A percentile compares a stretch with the other conserved stretches of the same genome.
phyloP scores from a whole-genome alignment of 2,329 filamentous ascomycete species.

The Tolypocladium tundrense region DNA sequence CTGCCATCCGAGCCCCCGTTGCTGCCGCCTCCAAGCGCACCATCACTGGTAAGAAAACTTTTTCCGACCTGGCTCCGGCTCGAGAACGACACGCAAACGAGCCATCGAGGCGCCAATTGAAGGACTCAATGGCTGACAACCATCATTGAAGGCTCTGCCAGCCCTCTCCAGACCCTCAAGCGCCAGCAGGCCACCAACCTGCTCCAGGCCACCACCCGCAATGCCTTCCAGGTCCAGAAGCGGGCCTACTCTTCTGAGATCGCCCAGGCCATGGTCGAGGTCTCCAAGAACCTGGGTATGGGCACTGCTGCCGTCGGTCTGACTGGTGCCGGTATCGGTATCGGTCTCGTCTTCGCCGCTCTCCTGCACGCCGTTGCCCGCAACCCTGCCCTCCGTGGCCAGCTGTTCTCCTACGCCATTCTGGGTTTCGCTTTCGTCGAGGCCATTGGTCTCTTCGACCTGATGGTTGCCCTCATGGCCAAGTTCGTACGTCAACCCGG shows the following conservation, averaged over 20 bases:
- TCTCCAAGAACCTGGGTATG: constrained; percentile 87
- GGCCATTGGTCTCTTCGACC: constrained; percentile 80
- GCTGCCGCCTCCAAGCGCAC: constrained; percentile 63
- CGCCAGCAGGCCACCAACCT: constrained; percentile 59
- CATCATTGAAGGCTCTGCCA: constrained; percentile 38
- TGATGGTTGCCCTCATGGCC: constrained; percentile 90
- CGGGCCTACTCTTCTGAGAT: constrained; percentile 83
- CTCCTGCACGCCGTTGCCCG: constrained; percentile 83
- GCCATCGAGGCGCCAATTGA: constrained; percentile 20
- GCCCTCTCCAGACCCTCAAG: constrained; percentile 65
- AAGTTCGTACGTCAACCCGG: constrained; percentile 57
- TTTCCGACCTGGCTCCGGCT: constrained; percentile 11
- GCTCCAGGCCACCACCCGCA: constrained; percentile 55
- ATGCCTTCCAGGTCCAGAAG: constrained; percentile 54
- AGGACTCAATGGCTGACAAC: constrained; percentile 20
- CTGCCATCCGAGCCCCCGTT: constrained; percentile 56
- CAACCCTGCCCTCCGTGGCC: constrained; percentile 88
- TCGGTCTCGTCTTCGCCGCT: constrained; percentile 86
- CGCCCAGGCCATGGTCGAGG: constrained; percentile 78
- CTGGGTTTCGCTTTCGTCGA: constrained; percentile 92
- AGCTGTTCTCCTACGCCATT: constrained; percentile 95
- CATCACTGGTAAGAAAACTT: constrained; percentile 53
- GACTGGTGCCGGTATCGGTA: constrained; percentile 88
- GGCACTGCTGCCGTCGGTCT: constrained; percentile 85
- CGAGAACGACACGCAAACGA: constrained; percentile 10